These are phyloP conservation scores for Tripterygium wilfordii DNA, from an alignment of 177 flowering plant species.

Conservation along the genomic window DNA sequence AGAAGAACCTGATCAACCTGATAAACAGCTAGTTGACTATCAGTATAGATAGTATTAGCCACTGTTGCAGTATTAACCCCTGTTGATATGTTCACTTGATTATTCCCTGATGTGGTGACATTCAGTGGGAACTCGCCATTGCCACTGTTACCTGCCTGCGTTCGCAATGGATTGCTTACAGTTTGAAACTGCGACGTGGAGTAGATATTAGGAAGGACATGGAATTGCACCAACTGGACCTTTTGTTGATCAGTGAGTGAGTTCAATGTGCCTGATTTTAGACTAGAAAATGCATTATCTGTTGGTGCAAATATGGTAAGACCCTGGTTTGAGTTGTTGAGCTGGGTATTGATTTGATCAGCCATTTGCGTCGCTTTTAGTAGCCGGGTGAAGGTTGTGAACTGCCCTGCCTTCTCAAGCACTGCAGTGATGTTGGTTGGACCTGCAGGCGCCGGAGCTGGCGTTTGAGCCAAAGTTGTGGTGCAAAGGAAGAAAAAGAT, in stretches of 20 bases:
- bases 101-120: conserved; percentile 23
- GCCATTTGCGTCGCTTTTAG: conserved; percentile 18
- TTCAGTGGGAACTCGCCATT: conserved; percentile 26
- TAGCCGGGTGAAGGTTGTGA: conserved; percentile 23
- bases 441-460: conserved; percentile 13
- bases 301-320: conserved; percentile 33
- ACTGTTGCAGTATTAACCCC: conserved; percentile 25
- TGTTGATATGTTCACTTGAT: conserved; percentile 28
- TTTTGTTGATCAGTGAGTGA: conserved; percentile 20
- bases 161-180: conserved; percentile 27
- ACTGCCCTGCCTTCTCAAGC: conserved; percentile 29
- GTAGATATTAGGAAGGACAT: conserved; percentile 19
- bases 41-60: conserved; percentile 19
- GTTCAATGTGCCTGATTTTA: conserved; percentile 24
- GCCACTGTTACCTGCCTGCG: conserved; percentile 26
- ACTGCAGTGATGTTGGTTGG: conserved; percentile 23
- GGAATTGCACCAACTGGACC: conserved; percentile 29
- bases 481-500: conserved; percentile 8
- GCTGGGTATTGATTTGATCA: conserved; percentile 22
- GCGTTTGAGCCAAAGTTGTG: conserved; percentile 10
- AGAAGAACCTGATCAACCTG: conserved; percentile 34
- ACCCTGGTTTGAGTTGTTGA: conserved; percentile 26
- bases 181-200: conserved; percentile 27
- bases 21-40: conserved; percentile 19
- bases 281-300: conserved; percentile 24